Percentiles rank a stretch among this genome's conserved stretches.
Conservation (phyloP, 2,329 filamentous ascomycete species). For the Pestalotiopsis fici region DNA sequence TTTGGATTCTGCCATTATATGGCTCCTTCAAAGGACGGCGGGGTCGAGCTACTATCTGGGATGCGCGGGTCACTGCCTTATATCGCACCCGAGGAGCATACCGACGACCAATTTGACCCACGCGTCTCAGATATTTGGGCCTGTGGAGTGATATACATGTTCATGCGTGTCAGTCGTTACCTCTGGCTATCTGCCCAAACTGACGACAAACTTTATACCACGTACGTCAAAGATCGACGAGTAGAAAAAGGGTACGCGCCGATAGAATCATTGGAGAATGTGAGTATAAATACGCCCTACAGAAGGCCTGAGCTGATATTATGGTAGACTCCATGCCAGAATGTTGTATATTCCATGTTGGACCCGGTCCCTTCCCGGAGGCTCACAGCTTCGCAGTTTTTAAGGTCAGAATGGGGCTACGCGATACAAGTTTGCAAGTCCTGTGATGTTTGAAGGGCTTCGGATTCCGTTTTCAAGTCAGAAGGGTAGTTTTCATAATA, state of each 20-base stretch:
- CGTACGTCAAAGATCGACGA: slow-evolving; percentile 87
- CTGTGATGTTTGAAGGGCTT: not conserved
- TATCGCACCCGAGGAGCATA: slow-evolving; percentile 95
- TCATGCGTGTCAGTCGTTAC: slow-evolving; percentile 93
- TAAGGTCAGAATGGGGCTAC: not conserved
- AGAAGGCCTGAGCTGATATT: not conserved
- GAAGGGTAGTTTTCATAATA: no score
- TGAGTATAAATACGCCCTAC: slow-evolving; percentile 48
- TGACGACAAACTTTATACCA: slow-evolving; percentile 94
- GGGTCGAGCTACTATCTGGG: slow-evolving; percentile 96
- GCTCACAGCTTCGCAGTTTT: not conserved
- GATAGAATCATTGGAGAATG: slow-evolving; percentile 91
- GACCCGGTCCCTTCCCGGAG: not conserved
- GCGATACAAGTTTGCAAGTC: not conserved
- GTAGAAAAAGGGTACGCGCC: slow-evolving; percentile 95
- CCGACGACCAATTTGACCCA: slow-evolving; percentile 92
- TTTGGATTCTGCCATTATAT: slow-evolving; percentile 99
- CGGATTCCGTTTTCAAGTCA: no score
- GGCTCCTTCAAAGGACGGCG: slow-evolving; percentile 98
- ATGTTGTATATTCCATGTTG: not conserved
- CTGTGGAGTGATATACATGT: slow-evolving; percentile 98
- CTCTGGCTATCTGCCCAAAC: slow-evolving; percentile 96
- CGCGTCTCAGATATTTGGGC: slow-evolving; percentile 97
- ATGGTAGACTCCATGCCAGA: not conserved
- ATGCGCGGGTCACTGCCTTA: slow-evolving; percentile 96